phyloP scores from a whole-genome alignment of 805 yeast genomes.

The Sugiyamaella mastotermitis region DNA sequence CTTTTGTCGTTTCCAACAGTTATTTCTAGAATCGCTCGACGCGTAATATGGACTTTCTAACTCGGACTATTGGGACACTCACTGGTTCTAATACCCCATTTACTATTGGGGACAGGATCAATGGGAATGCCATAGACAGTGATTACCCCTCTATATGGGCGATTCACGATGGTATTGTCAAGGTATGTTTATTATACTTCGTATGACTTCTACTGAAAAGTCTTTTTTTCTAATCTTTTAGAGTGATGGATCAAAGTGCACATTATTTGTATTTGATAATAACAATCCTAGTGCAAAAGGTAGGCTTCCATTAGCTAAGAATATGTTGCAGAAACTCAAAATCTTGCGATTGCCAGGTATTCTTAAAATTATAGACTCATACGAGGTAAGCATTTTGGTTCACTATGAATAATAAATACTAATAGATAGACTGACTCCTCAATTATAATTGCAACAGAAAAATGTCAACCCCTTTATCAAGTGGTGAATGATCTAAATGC shows the following conservation, averaged over 20 bases:
- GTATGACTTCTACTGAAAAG: not conserved
- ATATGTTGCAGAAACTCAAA: conserved; percentile 43
- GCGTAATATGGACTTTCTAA: conserved; percentile 27
- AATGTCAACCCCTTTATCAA: conserved; percentile 46
- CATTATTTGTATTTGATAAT: conserved; percentile 61
- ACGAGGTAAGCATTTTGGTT: conserved; percentile 41
- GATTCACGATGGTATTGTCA: conserved; percentile 50
- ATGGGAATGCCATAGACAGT: conserved; percentile 18
- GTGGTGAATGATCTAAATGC: conserved; percentile 30
- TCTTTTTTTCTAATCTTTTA: conserved; percentile 20
- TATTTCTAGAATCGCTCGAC: not conserved
- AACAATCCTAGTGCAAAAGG: conserved; percentile 19
- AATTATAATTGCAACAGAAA: conserved; percentile 62
- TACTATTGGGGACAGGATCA: conserved; percentile 23
- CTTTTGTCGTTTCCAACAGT: not conserved
- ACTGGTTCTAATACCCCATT: conserved; percentile 27
- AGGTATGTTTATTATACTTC: conserved; percentile 24
- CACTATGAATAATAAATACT: not conserved
- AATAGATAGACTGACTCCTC: conserved; percentile 38
- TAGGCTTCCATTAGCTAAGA: conserved; percentile 36
- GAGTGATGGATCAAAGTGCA: conserved; percentile 45
- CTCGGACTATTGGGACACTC: conserved; percentile 24
- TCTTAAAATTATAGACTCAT: conserved; percentile 53
- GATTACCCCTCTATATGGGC: conserved; percentile 51
- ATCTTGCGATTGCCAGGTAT: conserved; percentile 67